Evolutionary conservation across 768 basidiomycete genomes (phyloP).

Genomic region (Boletus rubropictus): DNA sequence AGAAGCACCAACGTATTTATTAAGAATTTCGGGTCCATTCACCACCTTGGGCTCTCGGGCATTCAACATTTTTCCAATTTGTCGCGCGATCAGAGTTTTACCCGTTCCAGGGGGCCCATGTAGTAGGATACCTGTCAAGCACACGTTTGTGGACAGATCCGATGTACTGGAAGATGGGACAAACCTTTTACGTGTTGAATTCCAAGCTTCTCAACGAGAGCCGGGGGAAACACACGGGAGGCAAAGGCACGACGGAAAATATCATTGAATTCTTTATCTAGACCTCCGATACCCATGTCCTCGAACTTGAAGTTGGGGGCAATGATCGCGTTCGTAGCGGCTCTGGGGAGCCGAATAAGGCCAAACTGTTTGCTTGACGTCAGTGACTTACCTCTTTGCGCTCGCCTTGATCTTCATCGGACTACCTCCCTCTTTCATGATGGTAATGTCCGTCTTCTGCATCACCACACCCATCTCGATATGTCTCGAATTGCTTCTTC

Average conservation of each 20-base stretch:
- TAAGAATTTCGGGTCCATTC: slow-evolving; percentile 95
- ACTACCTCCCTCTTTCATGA: slow-evolving; percentile 79
- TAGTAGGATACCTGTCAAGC: slow-evolving; percentile 71
- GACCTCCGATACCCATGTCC: slow-evolving; percentile 99
- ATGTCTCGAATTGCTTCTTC: slow-evolving; percentile 27
- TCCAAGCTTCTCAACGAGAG: slow-evolving; percentile 92
- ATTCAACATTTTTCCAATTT: slow-evolving; percentile 99
- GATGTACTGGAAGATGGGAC: slow-evolving; percentile 3
- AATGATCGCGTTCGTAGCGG: slow-evolving; percentile 90
- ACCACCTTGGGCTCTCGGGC: slow-evolving; percentile 97
- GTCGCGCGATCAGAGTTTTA: slow-evolving; percentile 95
- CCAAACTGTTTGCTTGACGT: background rate
- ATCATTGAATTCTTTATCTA: slow-evolving; percentile 89
- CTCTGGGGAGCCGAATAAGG: slow-evolving; percentile 40
- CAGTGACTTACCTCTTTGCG: slow-evolving; percentile 67
- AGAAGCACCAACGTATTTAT: slow-evolving; percentile 93
- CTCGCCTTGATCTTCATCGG: slow-evolving; percentile 88
- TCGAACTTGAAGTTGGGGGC: slow-evolving; percentile 99
- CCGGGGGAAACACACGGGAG: slow-evolving; percentile 96
- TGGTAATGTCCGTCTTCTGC: slow-evolving; percentile 86
- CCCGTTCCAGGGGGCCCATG: slow-evolving; percentile 98
- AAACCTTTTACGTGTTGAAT: slow-evolving; percentile 97
- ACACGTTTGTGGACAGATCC: background rate
- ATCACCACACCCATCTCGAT: slow-evolving; percentile 68
- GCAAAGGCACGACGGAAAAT: slow-evolving; percentile 99